Conservation (phyloP, 2,329 filamentous ascomycete genomes). For the Cyphellophora attinorum region DNA sequence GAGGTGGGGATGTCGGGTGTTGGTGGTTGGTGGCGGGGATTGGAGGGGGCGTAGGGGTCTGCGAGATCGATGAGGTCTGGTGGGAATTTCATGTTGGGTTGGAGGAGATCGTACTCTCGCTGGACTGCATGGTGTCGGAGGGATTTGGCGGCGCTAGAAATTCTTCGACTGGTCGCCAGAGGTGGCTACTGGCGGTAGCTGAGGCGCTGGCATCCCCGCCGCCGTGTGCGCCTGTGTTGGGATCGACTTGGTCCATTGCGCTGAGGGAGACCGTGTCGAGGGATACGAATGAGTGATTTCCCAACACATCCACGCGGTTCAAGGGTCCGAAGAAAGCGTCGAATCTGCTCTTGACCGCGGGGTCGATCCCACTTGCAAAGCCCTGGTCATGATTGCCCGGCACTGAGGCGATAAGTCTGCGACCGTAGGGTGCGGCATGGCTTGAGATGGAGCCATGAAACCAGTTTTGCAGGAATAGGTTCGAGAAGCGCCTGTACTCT, state of each 20-base stretch:
- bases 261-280: conserved; percentile 83
- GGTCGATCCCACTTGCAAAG: conserved; percentile 75
- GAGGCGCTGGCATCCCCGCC: conserved; percentile 26
- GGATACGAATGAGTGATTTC: conserved; percentile 91
- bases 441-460: conserved; percentile 41
- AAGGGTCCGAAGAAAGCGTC: conserved; percentile 79
- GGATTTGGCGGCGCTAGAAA: conserved; percentile 62
- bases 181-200: conserved; percentile 41
- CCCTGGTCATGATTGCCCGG: conserved; percentile 95
- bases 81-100: too few species aligned
- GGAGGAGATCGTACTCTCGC: neutral
- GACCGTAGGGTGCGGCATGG: conserved; percentile 49
- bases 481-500: conserved; percentile 78
- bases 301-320: conserved; percentile 85
- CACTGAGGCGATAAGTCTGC: conserved; percentile 72
- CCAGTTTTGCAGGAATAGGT: conserved; percentile 70
- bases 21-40: too few species aligned
- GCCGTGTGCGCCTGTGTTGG: conserved; percentile 36
- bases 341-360: conserved; percentile 72
- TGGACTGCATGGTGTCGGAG: conserved; percentile 54
- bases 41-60: too few species aligned
- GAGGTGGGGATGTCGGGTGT: neutral
- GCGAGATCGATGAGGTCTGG: too few species aligned
- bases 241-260: conserved; percentile 52
- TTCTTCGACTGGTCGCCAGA: conserved; percentile 67